Conservation (phyloP, 345 rosid genomes). For the Sonneratia caseolaris region DNA sequence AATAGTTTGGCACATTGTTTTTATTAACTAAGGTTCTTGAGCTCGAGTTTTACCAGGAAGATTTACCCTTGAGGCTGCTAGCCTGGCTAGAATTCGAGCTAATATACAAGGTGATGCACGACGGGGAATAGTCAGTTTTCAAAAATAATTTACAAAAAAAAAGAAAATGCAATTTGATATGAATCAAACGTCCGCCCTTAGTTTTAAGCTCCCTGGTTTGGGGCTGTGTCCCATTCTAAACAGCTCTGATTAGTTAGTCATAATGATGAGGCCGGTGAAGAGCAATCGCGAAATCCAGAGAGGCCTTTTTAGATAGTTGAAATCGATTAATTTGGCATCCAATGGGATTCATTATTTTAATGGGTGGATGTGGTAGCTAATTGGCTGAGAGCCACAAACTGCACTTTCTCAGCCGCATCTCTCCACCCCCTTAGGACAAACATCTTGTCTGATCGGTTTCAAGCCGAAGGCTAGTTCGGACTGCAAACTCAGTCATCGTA, state of each 20-base stretch:
- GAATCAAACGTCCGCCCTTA: slow-evolving; percentile 1
- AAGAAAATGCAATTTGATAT: too few species aligned
- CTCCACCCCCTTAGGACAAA: neutral
- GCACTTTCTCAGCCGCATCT: neutral
- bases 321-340: neutral
- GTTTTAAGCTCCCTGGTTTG: slow-evolving; percentile 11
- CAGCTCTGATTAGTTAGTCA: slow-evolving; percentile 3
- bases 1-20: too few species aligned
- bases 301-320: neutral
- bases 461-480: neutral
- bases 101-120: too few species aligned
- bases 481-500: neutral
- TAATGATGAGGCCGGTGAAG: neutral
- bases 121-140: too few species aligned
- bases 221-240: neutral
- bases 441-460: neutral
- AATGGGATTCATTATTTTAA: neutral
- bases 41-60: too few species aligned
- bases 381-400: neutral
- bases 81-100: too few species aligned
- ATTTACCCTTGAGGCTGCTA: too few species aligned
- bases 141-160: too few species aligned
- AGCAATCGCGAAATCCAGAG: neutral
- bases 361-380: neutral
- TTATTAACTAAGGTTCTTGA: too few species aligned